Percentiles rank a stretch among this genome's conserved stretches.
These are phyloP conservation scores for Plasmodium knowlesi DNA, from an alignment of 169 alveolate species.

Conservation along the genomic window DNA sequence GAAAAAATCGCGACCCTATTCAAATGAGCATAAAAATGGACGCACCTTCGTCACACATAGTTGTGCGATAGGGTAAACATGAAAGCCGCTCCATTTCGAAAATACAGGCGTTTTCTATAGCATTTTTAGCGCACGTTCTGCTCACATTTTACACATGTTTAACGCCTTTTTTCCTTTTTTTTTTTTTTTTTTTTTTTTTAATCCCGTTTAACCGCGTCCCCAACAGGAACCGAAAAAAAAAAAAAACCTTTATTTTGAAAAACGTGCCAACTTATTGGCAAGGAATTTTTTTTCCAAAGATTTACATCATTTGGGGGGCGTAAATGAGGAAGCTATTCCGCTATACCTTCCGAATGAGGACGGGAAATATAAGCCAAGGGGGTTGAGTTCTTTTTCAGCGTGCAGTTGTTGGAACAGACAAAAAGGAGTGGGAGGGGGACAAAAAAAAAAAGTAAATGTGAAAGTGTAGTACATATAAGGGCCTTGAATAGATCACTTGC, in stretches of 20 bases:
- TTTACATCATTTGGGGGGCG: background rate
- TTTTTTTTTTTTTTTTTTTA: background rate
- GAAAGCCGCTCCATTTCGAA: background rate
- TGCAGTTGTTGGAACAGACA: conserved; percentile 3
- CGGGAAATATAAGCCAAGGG: background rate
- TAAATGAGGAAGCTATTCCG: background rate
- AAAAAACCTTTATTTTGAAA: background rate
- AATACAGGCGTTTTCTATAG: background rate
- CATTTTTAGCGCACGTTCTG: background rate
- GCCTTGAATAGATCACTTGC: background rate
- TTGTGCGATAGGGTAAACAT: background rate
- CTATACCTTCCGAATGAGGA: background rate
- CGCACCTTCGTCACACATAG: background rate
- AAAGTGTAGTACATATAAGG: background rate
- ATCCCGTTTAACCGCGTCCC: background rate
- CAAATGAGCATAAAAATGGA: background rate
- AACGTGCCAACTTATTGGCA: background rate
- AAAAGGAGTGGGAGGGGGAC: no score
- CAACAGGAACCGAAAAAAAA: background rate
- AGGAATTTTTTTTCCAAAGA: background rate
- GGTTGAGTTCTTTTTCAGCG: background rate
- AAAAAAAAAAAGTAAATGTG: background rate
- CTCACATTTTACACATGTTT: background rate
- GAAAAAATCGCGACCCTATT: background rate
- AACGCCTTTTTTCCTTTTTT: background rate